Evolutionary conservation across 2,329 filamentous ascomycete species (phyloP).

Genomic region (Fusarium sp.): DNA sequence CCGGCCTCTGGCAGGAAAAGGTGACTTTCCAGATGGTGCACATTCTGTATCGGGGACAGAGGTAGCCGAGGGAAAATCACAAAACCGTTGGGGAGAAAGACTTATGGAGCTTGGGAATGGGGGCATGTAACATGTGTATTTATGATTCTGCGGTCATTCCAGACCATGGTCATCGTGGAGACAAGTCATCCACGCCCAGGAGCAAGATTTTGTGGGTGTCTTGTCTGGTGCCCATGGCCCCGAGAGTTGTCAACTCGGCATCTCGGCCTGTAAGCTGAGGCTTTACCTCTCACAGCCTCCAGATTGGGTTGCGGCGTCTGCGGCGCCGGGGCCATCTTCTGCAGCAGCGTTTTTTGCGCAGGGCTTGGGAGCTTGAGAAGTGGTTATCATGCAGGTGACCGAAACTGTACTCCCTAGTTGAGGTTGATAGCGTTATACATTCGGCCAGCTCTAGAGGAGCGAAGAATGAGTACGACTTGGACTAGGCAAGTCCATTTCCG

Average conservation of each 20-base stretch:
- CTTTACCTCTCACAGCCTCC: not conserved
- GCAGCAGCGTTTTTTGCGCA: not conserved
- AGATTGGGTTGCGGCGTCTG: not conserved
- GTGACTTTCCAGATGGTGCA: conserved; percentile 11
- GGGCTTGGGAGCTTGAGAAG: not conserved
- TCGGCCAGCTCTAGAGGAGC: not conserved
- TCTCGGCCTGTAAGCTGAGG: not conserved
- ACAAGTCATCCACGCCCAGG: not conserved
- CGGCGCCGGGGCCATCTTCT: not conserved
- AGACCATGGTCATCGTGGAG: not conserved
- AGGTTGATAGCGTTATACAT: not conserved
- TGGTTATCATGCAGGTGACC: not conserved
- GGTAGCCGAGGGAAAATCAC: not conserved
- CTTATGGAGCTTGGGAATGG: not conserved
- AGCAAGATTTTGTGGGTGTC: not conserved
- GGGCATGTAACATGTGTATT: not conserved
- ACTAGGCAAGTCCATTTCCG: not conserved
- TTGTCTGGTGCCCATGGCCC: not conserved
- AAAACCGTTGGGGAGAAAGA: not conserved
- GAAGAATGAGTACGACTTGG: no score
- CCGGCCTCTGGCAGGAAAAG: conserved; percentile 10
- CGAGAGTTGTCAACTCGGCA: not conserved
- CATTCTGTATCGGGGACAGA: not conserved
- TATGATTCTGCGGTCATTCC: not conserved
- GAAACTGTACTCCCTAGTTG: not conserved